Conservation (phyloP, 305 asterid genomes). For the Withania somnifera region DNA sequence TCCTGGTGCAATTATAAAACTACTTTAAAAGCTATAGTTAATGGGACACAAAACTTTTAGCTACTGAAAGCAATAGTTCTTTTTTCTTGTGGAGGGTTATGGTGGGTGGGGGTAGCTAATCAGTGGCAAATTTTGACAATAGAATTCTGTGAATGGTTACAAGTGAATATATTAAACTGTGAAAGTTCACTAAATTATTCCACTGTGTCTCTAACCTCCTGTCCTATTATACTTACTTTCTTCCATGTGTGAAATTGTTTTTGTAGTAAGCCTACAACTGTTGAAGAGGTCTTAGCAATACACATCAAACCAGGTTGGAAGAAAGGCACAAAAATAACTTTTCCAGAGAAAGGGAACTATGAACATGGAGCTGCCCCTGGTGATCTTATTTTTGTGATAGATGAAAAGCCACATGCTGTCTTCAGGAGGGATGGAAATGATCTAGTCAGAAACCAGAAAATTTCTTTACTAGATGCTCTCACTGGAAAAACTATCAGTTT, state of each 20-base stretch:
- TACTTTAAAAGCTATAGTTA: not conserved
- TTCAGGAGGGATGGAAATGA: constrained; percentile 84
- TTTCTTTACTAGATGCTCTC: constrained; percentile 76
- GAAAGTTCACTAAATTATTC: not conserved
- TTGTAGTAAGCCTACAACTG: constrained; percentile 62
- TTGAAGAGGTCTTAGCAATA: constrained; percentile 86
- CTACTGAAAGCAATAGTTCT: not conserved
- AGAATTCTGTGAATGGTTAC: not conserved
- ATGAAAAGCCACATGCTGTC: constrained; percentile 68
- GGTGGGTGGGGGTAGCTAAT: not conserved
- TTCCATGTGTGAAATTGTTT: not conserved
- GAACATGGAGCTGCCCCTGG: constrained; percentile 68
- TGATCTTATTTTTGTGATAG: constrained; percentile 72
- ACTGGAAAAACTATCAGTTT: constrained; percentile 66
- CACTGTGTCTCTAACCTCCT: not conserved
- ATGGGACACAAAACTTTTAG: not conserved
- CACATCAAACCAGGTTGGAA: constrained; percentile 91
- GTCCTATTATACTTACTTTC: not conserved
- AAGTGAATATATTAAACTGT: not conserved
- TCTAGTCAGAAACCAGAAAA: constrained; percentile 42
- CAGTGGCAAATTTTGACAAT: not conserved
- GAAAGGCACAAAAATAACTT: constrained; percentile 88
- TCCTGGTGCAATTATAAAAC: not conserved
- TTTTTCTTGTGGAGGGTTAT: not conserved
- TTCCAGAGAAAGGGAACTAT: constrained; percentile 87